Conservation (phyloP, 345 rosid genomes). For the Populus euphratica region DNA sequence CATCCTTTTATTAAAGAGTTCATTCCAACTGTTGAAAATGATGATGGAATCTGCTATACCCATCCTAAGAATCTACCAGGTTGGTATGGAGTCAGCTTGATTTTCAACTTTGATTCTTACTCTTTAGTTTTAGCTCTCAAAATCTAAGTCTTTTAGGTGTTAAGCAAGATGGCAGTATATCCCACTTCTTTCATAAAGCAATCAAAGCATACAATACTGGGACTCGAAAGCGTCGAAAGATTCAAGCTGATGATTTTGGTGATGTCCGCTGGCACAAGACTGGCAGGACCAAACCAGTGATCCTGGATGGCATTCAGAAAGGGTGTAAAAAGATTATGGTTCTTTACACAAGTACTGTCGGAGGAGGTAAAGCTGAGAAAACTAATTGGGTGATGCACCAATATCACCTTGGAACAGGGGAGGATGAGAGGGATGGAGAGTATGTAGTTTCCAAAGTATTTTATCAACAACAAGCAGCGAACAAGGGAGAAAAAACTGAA, state of each 20-base stretch:
- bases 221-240: conserved; percentile 89
- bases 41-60: conserved; percentile 93
- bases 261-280: conserved; percentile 99
- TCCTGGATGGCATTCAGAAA: conserved; percentile 66
- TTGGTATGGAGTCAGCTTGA: conserved; percentile 21
- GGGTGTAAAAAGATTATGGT: conserved; percentile 97
- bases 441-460: conserved; percentile 77
- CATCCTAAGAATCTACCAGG: conserved; percentile 97
- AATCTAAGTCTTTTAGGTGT: conserved; percentile 44
- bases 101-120: not conserved
- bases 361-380: conserved; percentile 75
- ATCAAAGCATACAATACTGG: conserved; percentile 90
- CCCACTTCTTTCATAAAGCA: conserved; percentile 83
- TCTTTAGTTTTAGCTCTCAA: conserved; percentile 7
- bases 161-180: conserved; percentile 68
- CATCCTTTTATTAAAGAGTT: conserved; percentile 86
- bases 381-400: conserved; percentile 99
- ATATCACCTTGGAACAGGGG: conserved; percentile 84
- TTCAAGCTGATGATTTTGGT: conserved; percentile 64
- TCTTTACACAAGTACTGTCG: conserved; percentile 48
- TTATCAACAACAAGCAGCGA: conserved; percentile 61
- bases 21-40: conserved; percentile 69
- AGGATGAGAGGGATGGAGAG: conserved; percentile 88
- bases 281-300: conserved; percentile 79
- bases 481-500: conserved; percentile 56